A percentile compares a stretch with the other conserved stretches of the same genome.
Conservation (phyloP, 225 moss, liverwort and hornwort species). For the Sphagnum contortum region DNA sequence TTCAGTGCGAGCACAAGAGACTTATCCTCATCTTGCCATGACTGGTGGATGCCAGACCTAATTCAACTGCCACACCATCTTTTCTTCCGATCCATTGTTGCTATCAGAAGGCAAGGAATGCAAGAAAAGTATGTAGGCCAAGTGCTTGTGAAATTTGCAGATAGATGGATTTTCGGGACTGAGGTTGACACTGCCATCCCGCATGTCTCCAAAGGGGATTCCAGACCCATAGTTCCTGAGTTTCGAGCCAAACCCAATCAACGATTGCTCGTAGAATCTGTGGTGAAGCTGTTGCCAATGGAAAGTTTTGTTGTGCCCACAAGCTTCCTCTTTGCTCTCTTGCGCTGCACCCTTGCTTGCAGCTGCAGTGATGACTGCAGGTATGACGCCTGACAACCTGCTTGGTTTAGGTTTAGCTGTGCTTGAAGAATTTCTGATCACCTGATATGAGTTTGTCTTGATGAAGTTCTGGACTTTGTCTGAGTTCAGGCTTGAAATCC, state of each 20-base stretch:
- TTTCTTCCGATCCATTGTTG: slow-evolving; percentile 51
- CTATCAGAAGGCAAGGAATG: slow-evolving; percentile 70
- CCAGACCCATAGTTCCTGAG: slow-evolving; percentile 24
- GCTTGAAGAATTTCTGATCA: no score
- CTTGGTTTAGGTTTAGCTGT: slow-evolving; percentile 19
- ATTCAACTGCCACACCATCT: slow-evolving; percentile 53
- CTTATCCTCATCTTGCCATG: slow-evolving; percentile 8
- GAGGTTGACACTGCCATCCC: slow-evolving; percentile 14
- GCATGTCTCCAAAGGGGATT: slow-evolving; percentile 29
- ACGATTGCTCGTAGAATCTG: slow-evolving; percentile 39
- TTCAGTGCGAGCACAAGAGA: slow-evolving; percentile 25
- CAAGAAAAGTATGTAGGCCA: slow-evolving; percentile 73
- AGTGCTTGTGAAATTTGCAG: slow-evolving; percentile 72
- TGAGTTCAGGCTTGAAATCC: no score
- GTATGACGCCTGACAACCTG: slow-evolving; percentile 19
- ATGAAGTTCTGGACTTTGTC: no score
- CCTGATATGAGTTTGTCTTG: no score
- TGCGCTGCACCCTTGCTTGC: slow-evolving; percentile 57
- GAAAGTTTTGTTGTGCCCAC: slow-evolving; percentile 58
- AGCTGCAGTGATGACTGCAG: slow-evolving; percentile 46
- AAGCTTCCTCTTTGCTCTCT: slow-evolving; percentile 63
- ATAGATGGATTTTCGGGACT: slow-evolving; percentile 49
- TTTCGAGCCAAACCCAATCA: slow-evolving; percentile 21
- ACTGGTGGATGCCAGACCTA: slow-evolving; percentile 87
- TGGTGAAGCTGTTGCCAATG: slow-evolving; percentile 50